phyloP scores from a whole-genome alignment of 2,329 filamentous ascomycete genomes.

The Penicillium sp. region DNA sequence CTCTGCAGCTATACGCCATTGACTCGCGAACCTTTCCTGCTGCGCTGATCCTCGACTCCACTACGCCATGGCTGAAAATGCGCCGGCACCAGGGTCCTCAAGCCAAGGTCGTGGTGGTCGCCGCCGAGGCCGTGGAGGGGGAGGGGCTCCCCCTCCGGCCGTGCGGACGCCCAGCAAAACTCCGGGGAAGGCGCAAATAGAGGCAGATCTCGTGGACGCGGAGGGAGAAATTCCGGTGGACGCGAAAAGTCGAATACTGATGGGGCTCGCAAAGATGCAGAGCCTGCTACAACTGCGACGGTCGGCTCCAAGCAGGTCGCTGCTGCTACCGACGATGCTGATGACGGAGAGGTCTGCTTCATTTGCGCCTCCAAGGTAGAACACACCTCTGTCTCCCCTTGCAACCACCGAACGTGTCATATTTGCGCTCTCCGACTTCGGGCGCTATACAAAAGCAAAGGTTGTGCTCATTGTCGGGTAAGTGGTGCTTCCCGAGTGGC shows the following conservation, averaged over 20 bases:
- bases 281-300: constrained; percentile 21
- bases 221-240: constrained; percentile 35
- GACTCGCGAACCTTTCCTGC: neutral
- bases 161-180: constrained; percentile 27
- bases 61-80: constrained; percentile 31
- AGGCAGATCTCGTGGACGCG: constrained; percentile 33
- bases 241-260: constrained; percentile 27
- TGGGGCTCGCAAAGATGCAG: constrained; percentile 12
- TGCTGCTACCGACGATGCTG: constrained; percentile 47
- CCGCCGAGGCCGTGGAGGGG: constrained; percentile 42
- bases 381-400: constrained; percentile 85
- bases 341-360: constrained; percentile 84
- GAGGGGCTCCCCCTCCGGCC: constrained; percentile 33
- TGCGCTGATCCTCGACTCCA: constrained; percentile 6
- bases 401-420: constrained; percentile 95
- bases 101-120: constrained; percentile 44
- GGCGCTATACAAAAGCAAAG: constrained; percentile 92
- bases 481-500: constrained; percentile 33
- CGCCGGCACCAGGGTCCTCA: constrained; percentile 27
- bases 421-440: constrained; percentile 90
- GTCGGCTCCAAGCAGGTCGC: constrained; percentile 32
- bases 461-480: constrained; percentile 93
- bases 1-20: constrained; percentile 11
- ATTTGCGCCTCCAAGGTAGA: constrained; percentile 91
- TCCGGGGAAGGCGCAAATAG: constrained; percentile 30